Conservation (phyloP, 768 basidiomycete genomes). For the Amanita thiersii region DNA sequence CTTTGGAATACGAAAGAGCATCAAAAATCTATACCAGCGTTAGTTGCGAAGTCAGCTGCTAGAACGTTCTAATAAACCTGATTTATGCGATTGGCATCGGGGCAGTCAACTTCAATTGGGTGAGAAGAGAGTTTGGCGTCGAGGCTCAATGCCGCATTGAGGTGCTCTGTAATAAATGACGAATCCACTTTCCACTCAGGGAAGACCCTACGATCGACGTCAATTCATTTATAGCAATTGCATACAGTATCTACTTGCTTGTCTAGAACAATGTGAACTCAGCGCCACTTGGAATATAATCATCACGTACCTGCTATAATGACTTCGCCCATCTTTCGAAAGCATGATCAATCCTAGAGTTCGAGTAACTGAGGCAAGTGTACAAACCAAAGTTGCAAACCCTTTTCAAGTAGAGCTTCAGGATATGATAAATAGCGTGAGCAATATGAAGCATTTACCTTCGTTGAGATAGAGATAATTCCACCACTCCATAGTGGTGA, state of each 20-base stretch:
- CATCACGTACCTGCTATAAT: slow-evolving; percentile 59
- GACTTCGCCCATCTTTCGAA: slow-evolving; percentile 73
- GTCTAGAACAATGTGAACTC: slow-evolving; percentile 25
- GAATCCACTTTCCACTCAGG: slow-evolving; percentile 85
- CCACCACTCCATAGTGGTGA: slow-evolving; percentile 94
- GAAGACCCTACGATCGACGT: slow-evolving; percentile 39
- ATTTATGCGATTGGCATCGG: slow-evolving; percentile 79
- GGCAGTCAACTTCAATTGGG: slow-evolving; percentile 87
- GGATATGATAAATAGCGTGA: not conserved
- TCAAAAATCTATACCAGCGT: slow-evolving; percentile 69
- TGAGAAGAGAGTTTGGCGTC: slow-evolving; percentile 87
- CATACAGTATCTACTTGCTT: slow-evolving; percentile 29
- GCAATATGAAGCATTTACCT: slow-evolving; percentile 36
- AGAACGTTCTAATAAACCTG: slow-evolving; percentile 32
- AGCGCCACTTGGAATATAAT: slow-evolving; percentile 2
- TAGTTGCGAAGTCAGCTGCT: not conserved
- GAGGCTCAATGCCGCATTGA: slow-evolving; percentile 69
- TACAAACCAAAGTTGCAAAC: slow-evolving; percentile 74
- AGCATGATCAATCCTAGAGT: slow-evolving; percentile 1
- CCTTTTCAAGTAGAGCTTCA: slow-evolving; percentile 30
- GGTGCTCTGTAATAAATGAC: slow-evolving; percentile 71
- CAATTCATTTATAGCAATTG: not conserved
- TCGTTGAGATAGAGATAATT: slow-evolving; percentile 78
- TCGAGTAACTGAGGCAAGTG: not conserved
- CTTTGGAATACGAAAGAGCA: slow-evolving; percentile 79